Percentiles rank a stretch among this genome's conserved stretches.
Evolutionary conservation across 306 rosid species (phyloP).

Genomic region (Trifolium repens): DNA sequence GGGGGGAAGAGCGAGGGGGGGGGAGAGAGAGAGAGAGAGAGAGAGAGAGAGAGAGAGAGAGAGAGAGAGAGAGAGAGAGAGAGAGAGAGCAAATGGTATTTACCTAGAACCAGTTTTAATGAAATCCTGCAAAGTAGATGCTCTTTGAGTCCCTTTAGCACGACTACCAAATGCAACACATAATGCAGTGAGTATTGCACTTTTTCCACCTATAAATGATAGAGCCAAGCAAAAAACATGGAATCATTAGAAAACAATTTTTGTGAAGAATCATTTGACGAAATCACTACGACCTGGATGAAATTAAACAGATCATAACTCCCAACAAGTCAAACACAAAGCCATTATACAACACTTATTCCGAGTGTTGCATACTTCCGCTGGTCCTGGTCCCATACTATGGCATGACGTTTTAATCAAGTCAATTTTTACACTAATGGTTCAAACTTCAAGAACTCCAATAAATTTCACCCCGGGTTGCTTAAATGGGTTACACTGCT

Average conservation of each 20-base stretch:
- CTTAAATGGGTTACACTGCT: not conserved
- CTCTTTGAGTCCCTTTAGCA: slow-evolving; percentile 89
- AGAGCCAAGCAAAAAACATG: slow-evolving; percentile 24
- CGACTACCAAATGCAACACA: slow-evolving; percentile 93
- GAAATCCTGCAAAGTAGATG: slow-evolving; percentile 74
- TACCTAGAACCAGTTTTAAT: slow-evolving; percentile 87
- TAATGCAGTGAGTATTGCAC: slow-evolving; percentile 83
- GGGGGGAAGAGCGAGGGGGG: not conserved
- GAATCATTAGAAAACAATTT: slow-evolving; percentile 17
- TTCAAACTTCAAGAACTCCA: not conserved
- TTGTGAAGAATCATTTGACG: not conserved
- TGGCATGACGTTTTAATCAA: not conserved
- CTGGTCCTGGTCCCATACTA: not conserved
- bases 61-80: not conserved
- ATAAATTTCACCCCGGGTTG: not conserved
- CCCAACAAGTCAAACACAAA: not conserved
- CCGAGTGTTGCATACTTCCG: not conserved
- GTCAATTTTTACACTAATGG: too few species aligned
- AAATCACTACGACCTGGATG: not conserved
- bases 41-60: not conserved
- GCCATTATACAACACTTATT: not conserved
- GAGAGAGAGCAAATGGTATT: not conserved
- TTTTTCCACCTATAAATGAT: slow-evolving; percentile 83
- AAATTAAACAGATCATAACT: not conserved
- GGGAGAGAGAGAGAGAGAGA: not conserved